These are phyloP conservation scores for Delonix regia DNA, from an alignment of 306 rosid species.

Conservation along the genomic window DNA sequence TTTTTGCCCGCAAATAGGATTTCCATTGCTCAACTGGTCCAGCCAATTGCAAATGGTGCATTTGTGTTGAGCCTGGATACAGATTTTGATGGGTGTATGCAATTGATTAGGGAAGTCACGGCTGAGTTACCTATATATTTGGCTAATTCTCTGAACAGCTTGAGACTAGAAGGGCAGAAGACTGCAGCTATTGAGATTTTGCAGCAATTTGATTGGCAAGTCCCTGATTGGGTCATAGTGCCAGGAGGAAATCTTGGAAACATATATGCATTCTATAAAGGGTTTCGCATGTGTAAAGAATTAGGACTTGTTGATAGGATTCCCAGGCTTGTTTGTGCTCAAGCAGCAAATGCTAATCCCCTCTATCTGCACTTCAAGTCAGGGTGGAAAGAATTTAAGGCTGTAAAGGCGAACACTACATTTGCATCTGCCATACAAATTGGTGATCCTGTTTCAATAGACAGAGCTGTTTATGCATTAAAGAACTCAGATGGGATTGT, in stretches of 20 bases:
- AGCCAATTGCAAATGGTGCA: slow-evolving; percentile 64
- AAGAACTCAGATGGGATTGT: slow-evolving; percentile 60
- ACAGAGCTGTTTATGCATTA: slow-evolving; percentile 59
- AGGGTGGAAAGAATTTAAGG: slow-evolving; percentile 58
- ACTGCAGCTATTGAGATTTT: slow-evolving; percentile 64
- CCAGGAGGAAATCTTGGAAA: slow-evolving; percentile 66
- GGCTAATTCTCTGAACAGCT: slow-evolving; percentile 55
- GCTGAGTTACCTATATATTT: slow-evolving; percentile 55
- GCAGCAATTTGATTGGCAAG: slow-evolving; percentile 66
- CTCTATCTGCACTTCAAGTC: slow-evolving; percentile 52
- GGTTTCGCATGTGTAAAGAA: slow-evolving; percentile 62
- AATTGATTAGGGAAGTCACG: slow-evolving; percentile 55
- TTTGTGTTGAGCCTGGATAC: slow-evolving; percentile 63
- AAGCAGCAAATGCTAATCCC: slow-evolving; percentile 68
- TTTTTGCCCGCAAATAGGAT: slow-evolving; percentile 54
- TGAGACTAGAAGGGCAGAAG: slow-evolving; percentile 62
- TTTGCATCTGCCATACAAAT: slow-evolving; percentile 65
- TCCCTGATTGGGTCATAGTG: slow-evolving; percentile 65
- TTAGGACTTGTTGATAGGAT: slow-evolving; percentile 60
- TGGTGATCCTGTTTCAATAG: slow-evolving; percentile 67
- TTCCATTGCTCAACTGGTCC: slow-evolving; percentile 58
- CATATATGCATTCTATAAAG: slow-evolving; percentile 66
- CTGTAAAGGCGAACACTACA: slow-evolving; percentile 56
- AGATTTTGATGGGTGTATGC: slow-evolving; percentile 68
- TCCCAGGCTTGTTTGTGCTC: slow-evolving; percentile 68